These are phyloP conservation scores for Colletotrichum scovillei DNA, from an alignment of 2,329 filamentous ascomycete species.

Conservation along the genomic window DNA sequence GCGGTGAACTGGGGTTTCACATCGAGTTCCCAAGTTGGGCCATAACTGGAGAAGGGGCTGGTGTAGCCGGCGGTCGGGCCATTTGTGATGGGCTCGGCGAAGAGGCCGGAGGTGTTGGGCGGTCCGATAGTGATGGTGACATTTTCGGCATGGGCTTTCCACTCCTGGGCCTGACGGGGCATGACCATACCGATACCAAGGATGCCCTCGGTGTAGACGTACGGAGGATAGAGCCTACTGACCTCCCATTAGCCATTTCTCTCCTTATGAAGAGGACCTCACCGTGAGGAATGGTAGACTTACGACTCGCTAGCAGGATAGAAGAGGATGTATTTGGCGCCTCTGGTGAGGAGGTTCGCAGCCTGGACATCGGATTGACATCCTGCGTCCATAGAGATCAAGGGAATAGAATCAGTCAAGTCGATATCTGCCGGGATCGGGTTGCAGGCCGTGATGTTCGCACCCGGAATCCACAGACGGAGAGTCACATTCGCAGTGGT, in stretches of 20 bases:
- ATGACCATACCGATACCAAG: slow-evolving; percentile 35
- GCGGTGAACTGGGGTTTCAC: slow-evolving; percentile 61
- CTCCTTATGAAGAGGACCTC: no score
- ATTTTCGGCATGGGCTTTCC: slow-evolving; percentile 39
- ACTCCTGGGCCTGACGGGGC: slow-evolving; percentile 38
- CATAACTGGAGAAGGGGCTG: slow-evolving; percentile 55
- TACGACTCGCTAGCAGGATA: slow-evolving; percentile 43
- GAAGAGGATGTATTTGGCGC: slow-evolving; percentile 54
- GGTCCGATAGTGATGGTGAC: slow-evolving; percentile 39
- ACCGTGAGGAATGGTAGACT: neutral
- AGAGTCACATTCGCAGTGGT: slow-evolving; percentile 24
- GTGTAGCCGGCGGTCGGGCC: slow-evolving; percentile 47
- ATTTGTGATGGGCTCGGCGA: slow-evolving; percentile 36
- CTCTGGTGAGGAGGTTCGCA: slow-evolving; percentile 51
- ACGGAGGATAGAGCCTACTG: slow-evolving; percentile 11
- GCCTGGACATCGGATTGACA: slow-evolving; percentile 51
- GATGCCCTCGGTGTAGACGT: slow-evolving; percentile 24
- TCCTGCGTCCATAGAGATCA: slow-evolving; percentile 48
- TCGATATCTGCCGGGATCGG: slow-evolving; percentile 51
- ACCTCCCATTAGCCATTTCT: neutral
- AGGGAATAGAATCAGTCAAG: slow-evolving; percentile 52
- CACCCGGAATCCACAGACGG: slow-evolving; percentile 11
- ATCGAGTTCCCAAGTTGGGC: slow-evolving; percentile 58
- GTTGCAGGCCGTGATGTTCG: slow-evolving; percentile 48
- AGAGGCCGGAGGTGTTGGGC: slow-evolving; percentile 21